phyloP scores from a whole-genome alignment of 2,329 filamentous ascomycete species.

The Aspergillus sp. region DNA sequence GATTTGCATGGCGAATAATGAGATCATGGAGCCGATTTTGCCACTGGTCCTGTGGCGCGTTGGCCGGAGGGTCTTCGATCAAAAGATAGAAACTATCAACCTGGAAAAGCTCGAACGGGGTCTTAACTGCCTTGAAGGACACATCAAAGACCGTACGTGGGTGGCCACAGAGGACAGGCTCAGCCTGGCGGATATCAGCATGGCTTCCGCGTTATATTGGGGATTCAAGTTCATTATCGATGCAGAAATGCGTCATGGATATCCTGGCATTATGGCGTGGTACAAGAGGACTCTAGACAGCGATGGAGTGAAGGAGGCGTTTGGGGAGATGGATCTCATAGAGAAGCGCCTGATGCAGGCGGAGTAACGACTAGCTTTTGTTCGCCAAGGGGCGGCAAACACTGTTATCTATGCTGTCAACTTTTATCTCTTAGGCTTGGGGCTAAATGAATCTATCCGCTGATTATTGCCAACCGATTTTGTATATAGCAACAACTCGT shows the following conservation, averaged over 20 bases:
- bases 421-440: not conserved
- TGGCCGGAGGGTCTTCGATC: slow-evolving; percentile 19
- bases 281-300: slow-evolving; percentile 7
- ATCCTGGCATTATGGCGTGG: slow-evolving; percentile 21
- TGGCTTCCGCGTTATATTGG: slow-evolving; percentile 26
- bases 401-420: not conserved
- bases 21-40: slow-evolving; percentile 18
- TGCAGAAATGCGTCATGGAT: slow-evolving; percentile 26
- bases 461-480: too few relatives aligned
- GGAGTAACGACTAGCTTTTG: not conserved
- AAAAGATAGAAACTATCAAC: slow-evolving; percentile 16
- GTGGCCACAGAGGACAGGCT: slow-evolving; percentile 19
- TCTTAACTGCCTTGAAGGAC: slow-evolving; percentile 18
- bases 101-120: slow-evolving; percentile 21
- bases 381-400: too few relatives aligned
- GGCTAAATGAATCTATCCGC: too few relatives aligned
- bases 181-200: slow-evolving; percentile 27
- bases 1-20: slow-evolving; percentile 43
- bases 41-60: slow-evolving; percentile 21
- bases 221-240: slow-evolving; percentile 25
- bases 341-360: slow-evolving; percentile 5
- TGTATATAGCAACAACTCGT: too few relatives aligned
- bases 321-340: slow-evolving; percentile 9
- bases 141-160: slow-evolving; percentile 22
- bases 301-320: slow-evolving; percentile 9